Evolutionary conservation across 257 asterid genomes (phyloP).

Genomic region (Ehretia macrophylla): DNA sequence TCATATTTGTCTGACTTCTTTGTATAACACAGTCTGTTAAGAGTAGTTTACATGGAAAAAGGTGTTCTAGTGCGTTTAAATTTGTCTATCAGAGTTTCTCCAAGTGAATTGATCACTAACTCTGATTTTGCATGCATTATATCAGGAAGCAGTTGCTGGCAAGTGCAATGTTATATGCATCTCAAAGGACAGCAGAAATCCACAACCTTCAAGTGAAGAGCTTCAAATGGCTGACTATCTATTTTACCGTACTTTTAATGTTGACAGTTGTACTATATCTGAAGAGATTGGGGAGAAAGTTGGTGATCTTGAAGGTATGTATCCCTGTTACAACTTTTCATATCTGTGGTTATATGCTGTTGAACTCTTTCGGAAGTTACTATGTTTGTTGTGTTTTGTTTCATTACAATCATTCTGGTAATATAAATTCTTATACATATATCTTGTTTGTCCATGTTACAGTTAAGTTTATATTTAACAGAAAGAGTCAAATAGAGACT

Average conservation of each 20-base stretch:
- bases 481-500: slow-evolving; percentile 25
- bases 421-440: slow-evolving; percentile 26
- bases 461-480: slow-evolving; percentile 72
- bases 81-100: too few relatives aligned
- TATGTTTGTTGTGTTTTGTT: neutral
- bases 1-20: too few relatives aligned
- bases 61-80: too few relatives aligned
- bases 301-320: slow-evolving; percentile 78
- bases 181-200: slow-evolving; percentile 70
- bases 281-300: slow-evolving; percentile 53
- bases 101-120: slow-evolving; percentile 7
- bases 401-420: slow-evolving; percentile 9
- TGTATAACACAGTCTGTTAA: too few relatives aligned
- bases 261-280: slow-evolving; percentile 39
- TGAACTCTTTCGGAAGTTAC: too few relatives aligned
- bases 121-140: slow-evolving; percentile 6
- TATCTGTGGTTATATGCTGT: neutral
- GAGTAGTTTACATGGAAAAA: too few relatives aligned
- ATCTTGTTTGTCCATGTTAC: slow-evolving; percentile 14
- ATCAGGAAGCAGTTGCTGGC: slow-evolving; percentile 89
- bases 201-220: slow-evolving; percentile 66
- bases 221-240: slow-evolving; percentile 62
- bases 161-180: slow-evolving; percentile 81
- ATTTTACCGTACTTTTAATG: slow-evolving; percentile 77
- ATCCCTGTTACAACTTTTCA: neutral